phyloP scores from a whole-genome alignment of 129 eudicot species.

The Logfia minima region DNA sequence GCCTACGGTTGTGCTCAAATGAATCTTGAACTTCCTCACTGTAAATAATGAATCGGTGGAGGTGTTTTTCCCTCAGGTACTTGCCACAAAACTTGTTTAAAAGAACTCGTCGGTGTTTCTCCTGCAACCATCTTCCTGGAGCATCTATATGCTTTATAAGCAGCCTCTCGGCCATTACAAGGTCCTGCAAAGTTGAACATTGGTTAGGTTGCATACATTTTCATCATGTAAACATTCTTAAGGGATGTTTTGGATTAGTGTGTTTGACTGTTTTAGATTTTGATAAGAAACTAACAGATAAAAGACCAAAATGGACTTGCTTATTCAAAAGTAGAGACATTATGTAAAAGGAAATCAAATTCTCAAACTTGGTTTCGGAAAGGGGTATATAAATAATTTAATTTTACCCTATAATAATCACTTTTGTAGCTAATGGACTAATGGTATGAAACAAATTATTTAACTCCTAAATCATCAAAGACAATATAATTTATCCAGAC shows the following conservation, averaged over 20 bases:
- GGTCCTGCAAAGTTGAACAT: constrained; percentile 60
- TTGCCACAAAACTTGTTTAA: constrained; percentile 97
- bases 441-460: too few relatives aligned
- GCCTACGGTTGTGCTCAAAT: constrained; percentile 82
- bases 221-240: not conserved
- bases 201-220: not conserved
- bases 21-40: constrained; percentile 85
- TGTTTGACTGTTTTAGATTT: too few relatives aligned
- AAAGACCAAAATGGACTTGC: too few relatives aligned
- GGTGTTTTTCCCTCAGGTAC: constrained; percentile 78
- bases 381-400: not conserved
- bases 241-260: not conserved
- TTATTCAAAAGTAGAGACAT: not conserved
- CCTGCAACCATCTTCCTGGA: constrained; percentile 90
- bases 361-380: not conserved
- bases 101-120: constrained; percentile 70
- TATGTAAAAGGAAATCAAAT: not conserved
- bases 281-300: too few relatives aligned
- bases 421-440: not conserved
- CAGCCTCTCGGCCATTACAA: constrained; percentile 98
- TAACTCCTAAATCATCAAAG: too few relatives aligned
- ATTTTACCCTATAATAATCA: not conserved
- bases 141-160: constrained; percentile 98
- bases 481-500: too few relatives aligned
- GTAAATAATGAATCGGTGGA: constrained; percentile 85